phyloP scores from a whole-genome alignment of 2,329 filamentous ascomycete genomes.

The Westerdykella aurantiaca region DNA sequence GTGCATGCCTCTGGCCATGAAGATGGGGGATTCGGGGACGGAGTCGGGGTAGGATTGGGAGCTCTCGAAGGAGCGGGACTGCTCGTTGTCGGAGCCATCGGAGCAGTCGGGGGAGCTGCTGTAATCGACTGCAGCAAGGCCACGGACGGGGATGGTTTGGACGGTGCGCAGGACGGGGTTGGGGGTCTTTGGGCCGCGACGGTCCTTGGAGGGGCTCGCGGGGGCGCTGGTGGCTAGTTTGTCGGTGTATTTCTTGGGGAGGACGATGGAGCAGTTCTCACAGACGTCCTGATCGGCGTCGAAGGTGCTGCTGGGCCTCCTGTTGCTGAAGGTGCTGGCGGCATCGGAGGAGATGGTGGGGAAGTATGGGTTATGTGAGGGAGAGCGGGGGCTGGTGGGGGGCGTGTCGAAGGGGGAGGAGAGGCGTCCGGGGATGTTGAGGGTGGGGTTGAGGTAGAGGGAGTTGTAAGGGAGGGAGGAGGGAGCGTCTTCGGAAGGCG shows the following conservation, averaged over 20 bases:
- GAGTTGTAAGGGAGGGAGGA: conserved; percentile 27
- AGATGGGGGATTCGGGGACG: conserved; percentile 39
- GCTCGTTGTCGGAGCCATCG: conserved; percentile 35
- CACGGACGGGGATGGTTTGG: conserved; percentile 49
- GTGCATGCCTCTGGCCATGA: conserved; percentile 40
- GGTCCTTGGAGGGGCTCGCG: conserved; percentile 46
- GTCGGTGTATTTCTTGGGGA: conserved; percentile 51
- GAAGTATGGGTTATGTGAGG: conserved; percentile 47
- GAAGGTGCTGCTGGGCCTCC: conserved; percentile 32
- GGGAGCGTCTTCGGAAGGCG: conserved; percentile 35
- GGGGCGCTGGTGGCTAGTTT: conserved; percentile 50
- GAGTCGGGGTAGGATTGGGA: conserved; percentile 29
- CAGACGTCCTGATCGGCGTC: conserved; percentile 50
- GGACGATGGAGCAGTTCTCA: conserved; percentile 52
- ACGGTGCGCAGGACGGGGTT: conserved; percentile 52
- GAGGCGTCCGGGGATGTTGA: conserved; percentile 31
- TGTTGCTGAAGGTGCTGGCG: conserved; percentile 22
- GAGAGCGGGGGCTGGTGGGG: conserved; percentile 37
- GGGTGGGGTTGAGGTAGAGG: conserved; percentile 29
- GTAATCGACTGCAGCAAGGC: conserved; percentile 26
- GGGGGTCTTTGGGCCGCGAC: conserved; percentile 43
- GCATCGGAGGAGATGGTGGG: conserved; percentile 31
- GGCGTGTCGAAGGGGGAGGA: conserved; percentile 38
- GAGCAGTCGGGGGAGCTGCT: conserved; percentile 32
- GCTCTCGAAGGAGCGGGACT: conserved; percentile 34